Conservation (phyloP, 2,329 filamentous ascomycete species). For the Beauveria sp. region DNA sequence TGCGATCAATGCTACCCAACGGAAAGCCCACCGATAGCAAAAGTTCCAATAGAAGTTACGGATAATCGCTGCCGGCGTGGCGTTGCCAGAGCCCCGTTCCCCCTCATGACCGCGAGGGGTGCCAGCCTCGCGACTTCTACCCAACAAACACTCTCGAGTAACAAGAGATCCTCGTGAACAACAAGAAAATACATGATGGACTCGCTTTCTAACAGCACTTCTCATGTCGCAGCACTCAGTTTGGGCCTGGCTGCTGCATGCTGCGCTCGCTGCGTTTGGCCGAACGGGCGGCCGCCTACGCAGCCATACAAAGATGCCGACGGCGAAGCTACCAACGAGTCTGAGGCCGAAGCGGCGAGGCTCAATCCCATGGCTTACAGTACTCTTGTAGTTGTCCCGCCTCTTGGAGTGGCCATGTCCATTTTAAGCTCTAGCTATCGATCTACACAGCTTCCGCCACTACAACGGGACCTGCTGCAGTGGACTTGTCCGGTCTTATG, state of each 20-base stretch:
- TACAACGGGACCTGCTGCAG: not conserved
- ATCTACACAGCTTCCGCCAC: not conserved
- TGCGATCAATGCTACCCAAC: no score
- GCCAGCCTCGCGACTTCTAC: not conserved
- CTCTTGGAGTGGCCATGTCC: not conserved
- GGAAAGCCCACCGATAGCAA: no score
- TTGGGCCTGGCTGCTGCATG: not conserved
- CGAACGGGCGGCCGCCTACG: no score
- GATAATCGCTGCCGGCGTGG: no score
- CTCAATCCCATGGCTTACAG: not conserved
- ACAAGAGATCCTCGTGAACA: no score
- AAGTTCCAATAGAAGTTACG: no score
- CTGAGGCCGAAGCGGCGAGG: not conserved
- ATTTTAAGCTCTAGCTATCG: not conserved
- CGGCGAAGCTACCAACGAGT: not conserved
- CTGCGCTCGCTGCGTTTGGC: not conserved
- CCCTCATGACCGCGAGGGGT: not conserved
- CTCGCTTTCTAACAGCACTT: no score
- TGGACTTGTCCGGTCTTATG: constrained; percentile 4
- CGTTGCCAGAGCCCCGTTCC: no score
- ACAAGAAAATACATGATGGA: not conserved
- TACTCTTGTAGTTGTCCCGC: not conserved
- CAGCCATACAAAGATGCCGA: not conserved
- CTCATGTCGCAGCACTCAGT: not conserved
- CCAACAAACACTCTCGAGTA: not conserved